Conservation (phyloP, 2,329 filamentous ascomycete genomes). For the Lecanoromycetidae sp. region DNA sequence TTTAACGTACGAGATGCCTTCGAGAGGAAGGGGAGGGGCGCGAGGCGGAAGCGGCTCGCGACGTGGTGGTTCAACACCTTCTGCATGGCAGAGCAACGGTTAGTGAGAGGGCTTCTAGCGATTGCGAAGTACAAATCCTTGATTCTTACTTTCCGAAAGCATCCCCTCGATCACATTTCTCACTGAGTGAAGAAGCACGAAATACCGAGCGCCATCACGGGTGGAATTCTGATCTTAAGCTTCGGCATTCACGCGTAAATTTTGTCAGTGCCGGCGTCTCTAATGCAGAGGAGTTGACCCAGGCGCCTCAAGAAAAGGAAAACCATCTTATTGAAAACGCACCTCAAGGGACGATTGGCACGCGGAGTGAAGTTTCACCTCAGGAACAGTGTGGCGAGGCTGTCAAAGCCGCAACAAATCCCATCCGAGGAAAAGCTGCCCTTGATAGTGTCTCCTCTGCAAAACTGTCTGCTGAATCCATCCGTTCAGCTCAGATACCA, state of each 20-base stretch:
- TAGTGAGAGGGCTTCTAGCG: background rate
- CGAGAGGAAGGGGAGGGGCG: background rate
- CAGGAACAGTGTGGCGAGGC: conserved; percentile 3
- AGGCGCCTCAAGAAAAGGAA: conserved; percentile 12
- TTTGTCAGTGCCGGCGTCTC: conserved; percentile 50
- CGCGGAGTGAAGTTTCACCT: too few species aligned
- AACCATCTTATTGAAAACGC: too few species aligned
- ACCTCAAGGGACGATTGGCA: too few species aligned
- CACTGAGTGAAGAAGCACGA: conserved; percentile 46
- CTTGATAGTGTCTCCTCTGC: too few species aligned
- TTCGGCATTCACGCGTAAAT: conserved; percentile 43
- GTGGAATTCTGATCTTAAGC: conserved; percentile 36
- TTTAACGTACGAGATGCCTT: too few species aligned
- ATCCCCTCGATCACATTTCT: conserved; percentile 21
- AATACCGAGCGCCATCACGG: conserved; percentile 42
- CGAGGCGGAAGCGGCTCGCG: background rate
- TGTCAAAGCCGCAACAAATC: background rate
- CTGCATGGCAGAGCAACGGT: conserved; percentile 1
- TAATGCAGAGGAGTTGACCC: conserved; percentile 26
- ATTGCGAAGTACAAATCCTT: too few species aligned
- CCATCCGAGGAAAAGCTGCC: background rate
- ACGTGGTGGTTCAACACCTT: background rate
- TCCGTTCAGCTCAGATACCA: background rate
- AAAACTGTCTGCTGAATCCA: background rate
- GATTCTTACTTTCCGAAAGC: conserved; percentile 3